These are phyloP conservation scores for Kwoniella botswanensis DNA, from an alignment of 768 basidiomycete genomes.

Conservation along the genomic window DNA sequence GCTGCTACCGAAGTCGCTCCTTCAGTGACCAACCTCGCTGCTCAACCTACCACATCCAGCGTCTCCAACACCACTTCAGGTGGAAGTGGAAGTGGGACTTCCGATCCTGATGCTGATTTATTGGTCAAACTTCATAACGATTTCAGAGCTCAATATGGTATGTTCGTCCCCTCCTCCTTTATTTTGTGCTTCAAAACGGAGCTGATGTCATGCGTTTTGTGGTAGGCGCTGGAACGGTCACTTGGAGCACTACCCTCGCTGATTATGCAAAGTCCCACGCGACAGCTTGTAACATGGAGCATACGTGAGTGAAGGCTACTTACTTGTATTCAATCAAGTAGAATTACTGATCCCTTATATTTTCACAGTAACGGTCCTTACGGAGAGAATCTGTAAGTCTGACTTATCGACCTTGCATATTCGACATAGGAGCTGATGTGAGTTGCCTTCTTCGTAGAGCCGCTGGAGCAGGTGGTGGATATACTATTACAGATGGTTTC, in stretches of 20 bases:
- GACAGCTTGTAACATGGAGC: constrained; percentile 69
- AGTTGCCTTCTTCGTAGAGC: constrained; percentile 14
- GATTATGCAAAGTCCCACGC: constrained; percentile 74
- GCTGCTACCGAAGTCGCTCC: neutral
- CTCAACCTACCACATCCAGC: neutral
- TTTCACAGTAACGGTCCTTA: constrained; percentile 32
- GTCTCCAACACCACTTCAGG: neutral
- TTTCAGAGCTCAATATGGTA: constrained; percentile 46
- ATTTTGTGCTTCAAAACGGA: neutral
- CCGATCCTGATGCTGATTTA: constrained; percentile 15
- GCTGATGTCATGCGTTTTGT: neutral
- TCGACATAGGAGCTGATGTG: neutral
- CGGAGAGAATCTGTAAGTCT: constrained; percentile 51
- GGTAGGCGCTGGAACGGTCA: constrained; percentile 64
- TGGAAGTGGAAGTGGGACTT: neutral
- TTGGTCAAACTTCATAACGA: constrained; percentile 44
- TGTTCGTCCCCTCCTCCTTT: neutral
- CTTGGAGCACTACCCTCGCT: constrained; percentile 70
- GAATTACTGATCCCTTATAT: neutral
- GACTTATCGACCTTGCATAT: neutral
- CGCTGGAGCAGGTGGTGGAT: constrained; percentile 35
- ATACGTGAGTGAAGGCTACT: constrained; percentile 54
- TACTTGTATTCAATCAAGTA: neutral
- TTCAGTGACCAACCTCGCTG: neutral
- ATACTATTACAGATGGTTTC: constrained; percentile 33